These are phyloP conservation scores for Musa acuminata DNA, from an alignment of 176 grass and related monocot genomes.

Conservation along the genomic window DNA sequence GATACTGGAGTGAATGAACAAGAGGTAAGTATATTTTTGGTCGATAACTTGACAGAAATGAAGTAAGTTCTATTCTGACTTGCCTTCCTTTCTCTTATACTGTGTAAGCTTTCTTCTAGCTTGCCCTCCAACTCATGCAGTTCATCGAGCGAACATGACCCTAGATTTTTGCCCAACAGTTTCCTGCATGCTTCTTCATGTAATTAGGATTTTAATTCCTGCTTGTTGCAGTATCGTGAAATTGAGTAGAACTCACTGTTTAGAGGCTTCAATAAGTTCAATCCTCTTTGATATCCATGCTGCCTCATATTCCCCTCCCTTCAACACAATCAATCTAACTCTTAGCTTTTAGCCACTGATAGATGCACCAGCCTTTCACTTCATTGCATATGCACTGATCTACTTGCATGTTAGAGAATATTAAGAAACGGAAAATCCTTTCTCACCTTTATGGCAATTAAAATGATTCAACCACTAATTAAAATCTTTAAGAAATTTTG, in stretches of 20 bases:
- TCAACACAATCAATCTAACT: constrained; percentile 9
- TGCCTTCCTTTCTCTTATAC: constrained; percentile 29
- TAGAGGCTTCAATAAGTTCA: constrained; percentile 20
- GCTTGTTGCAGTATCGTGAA: not conserved
- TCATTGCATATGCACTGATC: too few relatives aligned
- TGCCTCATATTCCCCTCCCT: constrained; percentile 21
- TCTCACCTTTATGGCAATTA: too few relatives aligned
- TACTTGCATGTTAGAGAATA: too few relatives aligned
- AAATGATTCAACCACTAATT: too few relatives aligned
- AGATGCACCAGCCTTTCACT: not conserved
- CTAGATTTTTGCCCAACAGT: constrained; percentile 28
- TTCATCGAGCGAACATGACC: constrained; percentile 23
- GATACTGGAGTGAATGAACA: not conserved
- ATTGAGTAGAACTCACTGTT: constrained; percentile 9
- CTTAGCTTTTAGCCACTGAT: not conserved
- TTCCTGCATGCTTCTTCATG: constrained; percentile 16
- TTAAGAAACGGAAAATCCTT: too few relatives aligned
- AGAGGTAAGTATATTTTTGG: too few relatives aligned
- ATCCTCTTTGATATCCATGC: constrained; percentile 21
- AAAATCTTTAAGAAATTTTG: too few relatives aligned
- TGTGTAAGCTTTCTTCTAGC: constrained; percentile 20
- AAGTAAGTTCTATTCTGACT: not conserved
- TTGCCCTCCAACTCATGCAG: constrained; percentile 19
- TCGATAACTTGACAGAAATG: not conserved
- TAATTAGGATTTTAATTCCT: too few relatives aligned